These are phyloP conservation scores for Fusarium zealandicum DNA, from an alignment of 2,329 filamentous ascomycete genomes.

Conservation along the genomic window DNA sequence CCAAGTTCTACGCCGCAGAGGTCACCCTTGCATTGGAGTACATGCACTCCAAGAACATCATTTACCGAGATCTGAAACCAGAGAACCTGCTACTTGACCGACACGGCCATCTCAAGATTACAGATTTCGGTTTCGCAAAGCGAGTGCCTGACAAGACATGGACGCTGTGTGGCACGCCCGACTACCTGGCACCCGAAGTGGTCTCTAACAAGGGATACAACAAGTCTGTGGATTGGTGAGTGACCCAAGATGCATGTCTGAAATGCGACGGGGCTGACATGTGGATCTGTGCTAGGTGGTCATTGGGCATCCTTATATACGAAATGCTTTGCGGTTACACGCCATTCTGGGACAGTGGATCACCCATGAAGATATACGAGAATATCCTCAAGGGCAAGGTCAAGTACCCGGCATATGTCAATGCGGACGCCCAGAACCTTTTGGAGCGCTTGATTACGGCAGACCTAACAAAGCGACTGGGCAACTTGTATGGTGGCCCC, in stretches of 20 bases:
- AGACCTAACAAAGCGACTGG: conserved; percentile 92
- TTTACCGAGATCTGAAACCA: conserved; percentile 96
- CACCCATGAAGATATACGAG: conserved; percentile 99
- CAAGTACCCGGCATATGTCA: conserved; percentile 96
- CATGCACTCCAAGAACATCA: conserved; percentile 92
- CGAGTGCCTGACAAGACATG: conserved; percentile 98
- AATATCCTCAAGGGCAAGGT: conserved; percentile 96
- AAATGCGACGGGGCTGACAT: conserved; percentile 9
- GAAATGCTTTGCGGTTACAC: conserved; percentile 99
- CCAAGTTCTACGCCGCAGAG: conserved; percentile 98
- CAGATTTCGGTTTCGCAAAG: conserved; percentile 98
- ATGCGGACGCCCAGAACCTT: conserved; percentile 91
- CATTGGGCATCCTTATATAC: conserved; percentile 95
- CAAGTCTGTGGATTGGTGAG: conserved; percentile 98
- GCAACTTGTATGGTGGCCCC: conserved; percentile 89
- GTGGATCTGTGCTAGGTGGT: conserved; percentile 77
- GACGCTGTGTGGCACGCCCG: conserved; percentile 96
- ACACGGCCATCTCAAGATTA: conserved; percentile 95
- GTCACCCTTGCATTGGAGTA: conserved; percentile 96
- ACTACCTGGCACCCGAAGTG: conserved; percentile 96
- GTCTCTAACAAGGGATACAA: conserved; percentile 99
- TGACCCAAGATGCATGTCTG: conserved; percentile 17
- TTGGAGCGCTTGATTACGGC: conserved; percentile 92
- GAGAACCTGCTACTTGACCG: conserved; percentile 92
- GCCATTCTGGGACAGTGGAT: conserved; percentile 97